Base-by-base conservation (phyloP, 2,329 filamentous ascomycete genomes). In the Apiospora pterosperma region DNA sequence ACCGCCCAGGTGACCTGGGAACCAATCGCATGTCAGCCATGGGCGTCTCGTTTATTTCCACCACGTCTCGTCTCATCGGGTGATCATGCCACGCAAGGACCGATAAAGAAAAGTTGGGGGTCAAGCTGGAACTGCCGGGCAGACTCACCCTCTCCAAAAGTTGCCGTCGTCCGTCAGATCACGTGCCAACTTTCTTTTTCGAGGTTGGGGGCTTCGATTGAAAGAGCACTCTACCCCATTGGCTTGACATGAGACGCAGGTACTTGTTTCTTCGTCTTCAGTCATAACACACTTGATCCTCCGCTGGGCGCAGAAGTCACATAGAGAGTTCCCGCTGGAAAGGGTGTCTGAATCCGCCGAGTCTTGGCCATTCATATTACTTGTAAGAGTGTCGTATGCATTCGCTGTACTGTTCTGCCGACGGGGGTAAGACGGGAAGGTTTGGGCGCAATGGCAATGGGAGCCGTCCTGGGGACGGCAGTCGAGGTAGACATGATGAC, bases 221-320 rank as follows among this genome's bases (percentile, higher is more conserved):
- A 94, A 88, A 52, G 92, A 94, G 78, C 92, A 96, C 70, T 92
- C 89, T 74, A 92, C 87, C 72, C 89, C 90, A 77, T 90, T 89
- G 75, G 90, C 88, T 75, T 92, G 90, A 78, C 92, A 96, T 68
- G 92, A 84, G 67, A 92, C 85, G 77, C 92, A 96, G 64, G 63
- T 52, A 69, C 85, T 82, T 42, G 84, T 83, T 71, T 91, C 88
- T 69, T 90, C 90, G 75, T 95, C 91, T 74, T 93, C 90, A 69
- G 79, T 80, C 75, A 92, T 86, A 67, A 93, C 88, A 79, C 92
- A 96, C 78, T 90, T 90, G 72, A 87, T 88, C 76, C 92, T 91
- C 69, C 90, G 87, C 76, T 86, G 84, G 68, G 89, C 84, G 77
- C 92, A 96, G 66, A 90, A 87, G 79, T 93, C 90, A 78, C 91